phyloP scores from a whole-genome alignment of 805 yeast species.

The Monosporozyma solicola region DNA sequence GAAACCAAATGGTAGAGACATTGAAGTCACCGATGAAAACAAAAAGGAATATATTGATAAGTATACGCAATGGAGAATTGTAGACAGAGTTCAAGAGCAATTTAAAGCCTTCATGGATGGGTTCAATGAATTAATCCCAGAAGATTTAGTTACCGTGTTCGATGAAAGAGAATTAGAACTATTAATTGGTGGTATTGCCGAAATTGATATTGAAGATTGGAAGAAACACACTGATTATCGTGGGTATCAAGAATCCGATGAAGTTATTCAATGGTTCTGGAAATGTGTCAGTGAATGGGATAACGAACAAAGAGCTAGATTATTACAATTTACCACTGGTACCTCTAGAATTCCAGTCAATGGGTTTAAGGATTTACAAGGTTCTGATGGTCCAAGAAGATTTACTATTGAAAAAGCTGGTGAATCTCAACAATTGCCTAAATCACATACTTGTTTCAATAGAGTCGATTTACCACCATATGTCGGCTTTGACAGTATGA shows the following conservation, averaged over 20 bases:
- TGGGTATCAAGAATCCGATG: slow-evolving; percentile 94
- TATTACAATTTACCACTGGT: slow-evolving; percentile 96
- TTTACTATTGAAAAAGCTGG: slow-evolving; percentile 97
- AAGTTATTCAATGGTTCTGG: slow-evolving; percentile 99
- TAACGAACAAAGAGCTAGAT: slow-evolving; percentile 89
- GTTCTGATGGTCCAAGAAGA: slow-evolving; percentile 98
- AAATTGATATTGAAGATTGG: slow-evolving; percentile 98
- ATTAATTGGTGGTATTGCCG: slow-evolving; percentile 96
- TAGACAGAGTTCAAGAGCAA: slow-evolving; percentile 88
- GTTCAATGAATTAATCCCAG: slow-evolving; percentile 94
- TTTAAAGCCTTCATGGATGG: slow-evolving; percentile 95
- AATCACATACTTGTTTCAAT: slow-evolving; percentile 97
- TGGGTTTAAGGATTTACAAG: slow-evolving; percentile 97
- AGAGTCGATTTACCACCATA: slow-evolving; percentile 97
- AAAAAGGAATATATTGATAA: slow-evolving; percentile 92
- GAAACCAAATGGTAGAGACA: slow-evolving; percentile 78
- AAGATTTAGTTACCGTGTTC: slow-evolving; percentile 90
- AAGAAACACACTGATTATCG: slow-evolving; percentile 97
- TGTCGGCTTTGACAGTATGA: slow-evolving; percentile 70
- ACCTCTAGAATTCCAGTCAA: slow-evolving; percentile 98
- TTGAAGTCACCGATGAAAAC: slow-evolving; percentile 90
- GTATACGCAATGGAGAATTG: slow-evolving; percentile 92
- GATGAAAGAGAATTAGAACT: slow-evolving; percentile 96
- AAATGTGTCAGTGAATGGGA: slow-evolving; percentile 89
- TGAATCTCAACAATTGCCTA: slow-evolving; percentile 84